A percentile compares a stretch with the other conserved stretches of the same genome.
Evolutionary conservation across 306 rosid genomes (phyloP).

Genomic region (Sesbania bispinosa): DNA sequence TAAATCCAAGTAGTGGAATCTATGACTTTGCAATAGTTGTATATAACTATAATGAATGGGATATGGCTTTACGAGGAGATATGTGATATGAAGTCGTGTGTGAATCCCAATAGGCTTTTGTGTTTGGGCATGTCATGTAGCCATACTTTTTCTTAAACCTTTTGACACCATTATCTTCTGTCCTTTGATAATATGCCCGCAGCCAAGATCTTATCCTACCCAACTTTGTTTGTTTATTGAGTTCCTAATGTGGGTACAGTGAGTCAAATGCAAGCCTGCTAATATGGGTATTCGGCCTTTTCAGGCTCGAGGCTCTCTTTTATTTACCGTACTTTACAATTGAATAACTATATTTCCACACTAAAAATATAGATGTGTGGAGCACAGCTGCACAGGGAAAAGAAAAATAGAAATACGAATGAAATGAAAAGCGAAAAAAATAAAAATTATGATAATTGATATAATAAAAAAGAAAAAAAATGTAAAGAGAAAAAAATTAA

Average conservation of each 20-base stretch:
- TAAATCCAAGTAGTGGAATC: not conserved
- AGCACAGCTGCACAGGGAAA: too few relatives aligned
- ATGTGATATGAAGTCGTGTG: not conserved
- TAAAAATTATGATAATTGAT: too few relatives aligned
- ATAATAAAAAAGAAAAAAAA: too few relatives aligned
- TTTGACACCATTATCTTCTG: constrained; percentile 23
- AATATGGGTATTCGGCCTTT: too few relatives aligned
- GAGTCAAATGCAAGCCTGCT: too few relatives aligned
- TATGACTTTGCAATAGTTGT: not conserved
- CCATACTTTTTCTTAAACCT: constrained; percentile 27
- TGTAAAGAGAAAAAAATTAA: too few relatives aligned
- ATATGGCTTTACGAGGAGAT: not conserved
- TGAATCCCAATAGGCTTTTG: constrained; percentile 32
- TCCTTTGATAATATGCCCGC: constrained; percentile 37
- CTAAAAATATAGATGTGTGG: too few relatives aligned
- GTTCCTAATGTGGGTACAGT: not conserved
- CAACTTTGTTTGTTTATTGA: constrained; percentile 24
- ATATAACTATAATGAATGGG: not conserved
- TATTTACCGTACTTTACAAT: too few relatives aligned
- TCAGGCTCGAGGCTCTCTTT: too few relatives aligned
- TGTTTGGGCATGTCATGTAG: constrained; percentile 34
- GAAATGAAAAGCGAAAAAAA: too few relatives aligned
- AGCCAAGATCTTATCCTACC: constrained; percentile 31
- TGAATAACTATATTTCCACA: too few relatives aligned
- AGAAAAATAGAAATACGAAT: too few relatives aligned